Evolutionary conservation across 2,329 filamentous ascomycete genomes (phyloP).

Genomic region (Ambrosiella beaveri): DNA sequence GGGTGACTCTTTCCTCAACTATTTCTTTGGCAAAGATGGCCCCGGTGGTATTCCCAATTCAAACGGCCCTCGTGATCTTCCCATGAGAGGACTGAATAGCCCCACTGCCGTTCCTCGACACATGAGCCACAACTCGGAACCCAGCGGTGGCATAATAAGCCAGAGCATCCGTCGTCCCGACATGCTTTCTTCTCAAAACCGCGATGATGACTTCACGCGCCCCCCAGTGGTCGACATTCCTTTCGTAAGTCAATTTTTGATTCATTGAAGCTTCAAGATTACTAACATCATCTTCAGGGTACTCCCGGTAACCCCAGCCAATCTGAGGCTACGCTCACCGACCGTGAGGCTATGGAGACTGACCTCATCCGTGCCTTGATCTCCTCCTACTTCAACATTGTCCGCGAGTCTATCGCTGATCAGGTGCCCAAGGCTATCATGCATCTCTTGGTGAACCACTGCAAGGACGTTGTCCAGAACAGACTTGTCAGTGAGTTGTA

Average conservation of each 20-base stretch:
- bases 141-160: slow-evolving; percentile 44
- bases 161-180: slow-evolving; percentile 64
- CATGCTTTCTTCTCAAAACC: slow-evolving; percentile 26
- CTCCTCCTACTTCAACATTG: slow-evolving; percentile 97
- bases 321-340: slow-evolving; percentile 68
- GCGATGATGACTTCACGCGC: slow-evolving; percentile 27
- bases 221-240: slow-evolving; percentile 27
- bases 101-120: slow-evolving; percentile 32
- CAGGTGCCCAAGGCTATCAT: slow-evolving; percentile 98
- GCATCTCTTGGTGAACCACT: slow-evolving; percentile 96
- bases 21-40: slow-evolving; percentile 96
- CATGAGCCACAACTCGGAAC: slow-evolving; percentile 61
- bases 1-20: slow-evolving; percentile 84
- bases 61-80: slow-evolving; percentile 12
- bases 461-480: slow-evolving; percentile 96
- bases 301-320: slow-evolving; percentile 6
- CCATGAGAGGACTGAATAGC: slow-evolving; percentile 11
- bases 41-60: slow-evolving; percentile 17
- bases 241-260: slow-evolving; percentile 33
- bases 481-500: slow-evolving; percentile 89
- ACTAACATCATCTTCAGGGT: slow-evolving; percentile 7
- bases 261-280: background rate
- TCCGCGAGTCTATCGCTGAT: slow-evolving; percentile 94
- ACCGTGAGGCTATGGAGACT: slow-evolving; percentile 91
- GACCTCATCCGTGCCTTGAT: slow-evolving; percentile 93